Conservation (phyloP, 2,329 filamentous ascomycete genomes). For the Neonectria sp. region DNA sequence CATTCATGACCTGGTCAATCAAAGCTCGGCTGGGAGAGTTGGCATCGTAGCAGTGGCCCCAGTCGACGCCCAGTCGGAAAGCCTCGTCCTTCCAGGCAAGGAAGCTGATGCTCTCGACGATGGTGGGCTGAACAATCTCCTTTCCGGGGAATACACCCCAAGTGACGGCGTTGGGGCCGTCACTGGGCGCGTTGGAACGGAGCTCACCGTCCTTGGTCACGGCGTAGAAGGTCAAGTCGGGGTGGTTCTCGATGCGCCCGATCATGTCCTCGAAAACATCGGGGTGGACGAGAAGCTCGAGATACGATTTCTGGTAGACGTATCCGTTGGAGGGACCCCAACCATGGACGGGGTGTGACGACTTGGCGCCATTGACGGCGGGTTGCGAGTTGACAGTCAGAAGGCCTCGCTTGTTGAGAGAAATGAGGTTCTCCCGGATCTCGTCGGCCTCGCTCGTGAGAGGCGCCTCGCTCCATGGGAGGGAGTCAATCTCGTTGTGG, state of each 20-base stretch:
- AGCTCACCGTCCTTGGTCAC: slow-evolving; percentile 88
- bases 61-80: slow-evolving; percentile 91
- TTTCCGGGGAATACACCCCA: slow-evolving; percentile 99
- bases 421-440: slow-evolving; percentile 83
- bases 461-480: slow-evolving; percentile 95
- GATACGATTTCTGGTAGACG: slow-evolving; percentile 98
- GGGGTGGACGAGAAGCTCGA: slow-evolving; percentile 91
- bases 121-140: slow-evolving; percentile 99
- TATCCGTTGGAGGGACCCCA: slow-evolving; percentile 97
- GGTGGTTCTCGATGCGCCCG: slow-evolving; percentile 81
- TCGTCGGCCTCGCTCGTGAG: slow-evolving; percentile 86
- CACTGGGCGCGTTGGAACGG: slow-evolving; percentile 85
- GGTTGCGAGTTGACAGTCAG: slow-evolving; percentile 98
- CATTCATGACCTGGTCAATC: slow-evolving; percentile 87
- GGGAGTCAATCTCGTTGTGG: slow-evolving; percentile 81
- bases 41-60: slow-evolving; percentile 91
- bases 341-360: slow-evolving; percentile 87
- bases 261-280: slow-evolving; percentile 84
- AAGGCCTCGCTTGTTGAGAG: slow-evolving; percentile 88
- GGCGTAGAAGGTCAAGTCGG: slow-evolving; percentile 93
- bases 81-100: slow-evolving; percentile 99
- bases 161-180: slow-evolving; percentile 97
- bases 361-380: slow-evolving; percentile 91
- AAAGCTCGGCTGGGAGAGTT: slow-evolving; percentile 83
- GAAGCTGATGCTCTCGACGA: slow-evolving; percentile 98